These are phyloP conservation scores for Ceratobasidium sp. DNA, from an alignment of 1,284 basidiomycete species.

Conservation along the genomic window DNA sequence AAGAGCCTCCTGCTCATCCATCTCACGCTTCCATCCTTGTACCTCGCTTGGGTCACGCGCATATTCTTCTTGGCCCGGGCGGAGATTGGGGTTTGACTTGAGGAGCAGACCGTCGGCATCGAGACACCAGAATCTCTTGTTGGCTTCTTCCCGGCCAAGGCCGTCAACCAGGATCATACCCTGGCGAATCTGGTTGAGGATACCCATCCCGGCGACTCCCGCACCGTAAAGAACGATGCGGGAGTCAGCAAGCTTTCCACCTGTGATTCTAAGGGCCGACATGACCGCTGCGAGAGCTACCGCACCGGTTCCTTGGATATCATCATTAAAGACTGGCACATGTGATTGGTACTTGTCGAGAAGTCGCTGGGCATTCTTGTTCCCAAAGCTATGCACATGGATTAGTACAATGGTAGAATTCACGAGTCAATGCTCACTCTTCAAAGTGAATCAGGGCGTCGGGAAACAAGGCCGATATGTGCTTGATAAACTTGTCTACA, in stretches of 20 bases:
- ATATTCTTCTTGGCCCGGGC: conserved; percentile 62
- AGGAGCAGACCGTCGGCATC: conserved; percentile 64
- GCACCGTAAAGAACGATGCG: conserved; percentile 79
- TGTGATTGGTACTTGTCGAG: conserved; percentile 69
- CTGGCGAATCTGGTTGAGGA: conserved; percentile 72
- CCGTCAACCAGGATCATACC: conserved; percentile 69
- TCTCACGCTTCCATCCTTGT: conserved; percentile 26
- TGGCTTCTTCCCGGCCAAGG: conserved; percentile 64
- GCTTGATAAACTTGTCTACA: conserved; percentile 64
- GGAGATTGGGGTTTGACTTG: conserved; percentile 54
- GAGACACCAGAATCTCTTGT: conserved; percentile 68
- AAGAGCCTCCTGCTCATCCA: conserved; percentile 47
- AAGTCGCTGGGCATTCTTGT: conserved; percentile 69
- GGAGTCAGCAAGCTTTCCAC: conserved; percentile 70
- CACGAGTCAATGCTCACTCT: conserved; percentile 51
- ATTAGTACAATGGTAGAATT: background rate
- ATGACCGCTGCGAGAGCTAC: conserved; percentile 78
- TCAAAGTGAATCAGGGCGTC: conserved; percentile 72
- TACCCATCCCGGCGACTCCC: conserved; percentile 74
- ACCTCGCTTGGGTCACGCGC: conserved; percentile 60
- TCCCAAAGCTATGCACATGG: conserved; percentile 14
- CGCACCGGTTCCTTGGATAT: conserved; percentile 77
- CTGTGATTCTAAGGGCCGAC: conserved; percentile 74
- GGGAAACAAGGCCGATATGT: conserved; percentile 56
- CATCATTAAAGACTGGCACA: conserved; percentile 80